A percentile compares a stretch with the other conserved stretches of the same genome.
Conservation (phyloP, 306 rosid species). For the Cicer yamashitae region DNA sequence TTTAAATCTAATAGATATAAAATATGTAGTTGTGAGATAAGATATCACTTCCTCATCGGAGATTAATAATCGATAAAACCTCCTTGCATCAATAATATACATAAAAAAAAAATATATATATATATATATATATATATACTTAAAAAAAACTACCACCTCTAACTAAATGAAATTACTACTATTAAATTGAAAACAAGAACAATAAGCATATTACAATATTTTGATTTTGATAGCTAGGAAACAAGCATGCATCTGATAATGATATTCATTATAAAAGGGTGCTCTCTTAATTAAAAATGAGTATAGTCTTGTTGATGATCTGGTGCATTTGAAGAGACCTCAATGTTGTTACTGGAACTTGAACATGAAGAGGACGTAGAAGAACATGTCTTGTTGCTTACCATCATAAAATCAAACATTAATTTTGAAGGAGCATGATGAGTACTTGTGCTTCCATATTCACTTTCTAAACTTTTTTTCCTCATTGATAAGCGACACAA, state of each 20-base stretch:
- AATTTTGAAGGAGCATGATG: conserved; percentile 37
- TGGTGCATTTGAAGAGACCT: conserved; percentile 55
- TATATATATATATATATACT: too few species aligned
- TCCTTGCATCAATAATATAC: too few species aligned
- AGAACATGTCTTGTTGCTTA: conserved; percentile 41
- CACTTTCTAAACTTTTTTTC: conserved; percentile 53
- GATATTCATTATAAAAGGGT: too few species aligned
- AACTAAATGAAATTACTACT: neutral
- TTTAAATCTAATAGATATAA: too few species aligned
- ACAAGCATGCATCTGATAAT: neutral
- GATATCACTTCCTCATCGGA: too few species aligned
- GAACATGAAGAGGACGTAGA: conserved; percentile 75
- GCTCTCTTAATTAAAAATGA: conserved; percentile 17
- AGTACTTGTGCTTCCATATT: conserved; percentile 33
- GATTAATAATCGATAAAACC: too few species aligned
- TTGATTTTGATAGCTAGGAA: conserved; percentile 22
- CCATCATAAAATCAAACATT: conserved; percentile 56
- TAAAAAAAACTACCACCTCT: neutral
- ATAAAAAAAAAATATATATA: too few species aligned
- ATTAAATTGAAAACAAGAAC: neutral
- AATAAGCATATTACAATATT: neutral
- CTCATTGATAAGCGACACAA: conserved; percentile 69
- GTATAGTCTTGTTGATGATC: conserved; percentile 49
- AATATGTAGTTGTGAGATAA: too few species aligned
- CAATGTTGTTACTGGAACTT: conserved; percentile 56